phyloP scores from a whole-genome alignment of 164 flowering plant species.

The Berberis vulgaris region DNA sequence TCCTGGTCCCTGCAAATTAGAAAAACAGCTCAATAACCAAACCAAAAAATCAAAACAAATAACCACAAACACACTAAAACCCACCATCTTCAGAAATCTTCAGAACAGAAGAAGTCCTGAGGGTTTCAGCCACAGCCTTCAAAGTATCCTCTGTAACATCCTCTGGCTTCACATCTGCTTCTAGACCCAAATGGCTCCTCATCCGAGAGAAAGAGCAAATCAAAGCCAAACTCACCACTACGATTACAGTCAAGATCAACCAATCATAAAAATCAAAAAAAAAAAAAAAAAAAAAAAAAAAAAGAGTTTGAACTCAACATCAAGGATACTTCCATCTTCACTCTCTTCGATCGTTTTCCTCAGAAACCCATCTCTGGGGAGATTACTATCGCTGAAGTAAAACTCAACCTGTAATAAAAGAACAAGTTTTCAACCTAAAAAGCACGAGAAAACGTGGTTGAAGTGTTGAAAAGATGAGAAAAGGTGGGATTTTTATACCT shows the following conservation, averaged over 20 bases:
- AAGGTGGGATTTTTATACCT: background rate
- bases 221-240: conserved; percentile 88
- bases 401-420: conserved; percentile 64
- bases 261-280: background rate
- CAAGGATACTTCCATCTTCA: conserved; percentile 86
- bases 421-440: background rate
- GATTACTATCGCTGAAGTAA: conserved; percentile 93
- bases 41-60: background rate
- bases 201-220: conserved; percentile 82
- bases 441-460: background rate
- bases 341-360: conserved; percentile 48
- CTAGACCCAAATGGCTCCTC: conserved; percentile 66
- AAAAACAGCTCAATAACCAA: background rate
- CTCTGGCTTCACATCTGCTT: conserved; percentile 39
- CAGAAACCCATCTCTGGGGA: conserved; percentile 71
- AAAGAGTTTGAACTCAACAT: background rate
- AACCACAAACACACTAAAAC: background rate
- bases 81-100: conserved; percentile 3
- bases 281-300: background rate
- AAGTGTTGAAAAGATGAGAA: conserved; percentile 1
- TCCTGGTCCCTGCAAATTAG: background rate
- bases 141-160: conserved; percentile 58
- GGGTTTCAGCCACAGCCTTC: conserved; percentile 63
- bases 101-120: conserved; percentile 37
- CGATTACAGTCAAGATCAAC: conserved; percentile 28